These are phyloP conservation scores for Coffea canephora DNA, from an alignment of 257 asterid genomes.

Conservation along the genomic window DNA sequence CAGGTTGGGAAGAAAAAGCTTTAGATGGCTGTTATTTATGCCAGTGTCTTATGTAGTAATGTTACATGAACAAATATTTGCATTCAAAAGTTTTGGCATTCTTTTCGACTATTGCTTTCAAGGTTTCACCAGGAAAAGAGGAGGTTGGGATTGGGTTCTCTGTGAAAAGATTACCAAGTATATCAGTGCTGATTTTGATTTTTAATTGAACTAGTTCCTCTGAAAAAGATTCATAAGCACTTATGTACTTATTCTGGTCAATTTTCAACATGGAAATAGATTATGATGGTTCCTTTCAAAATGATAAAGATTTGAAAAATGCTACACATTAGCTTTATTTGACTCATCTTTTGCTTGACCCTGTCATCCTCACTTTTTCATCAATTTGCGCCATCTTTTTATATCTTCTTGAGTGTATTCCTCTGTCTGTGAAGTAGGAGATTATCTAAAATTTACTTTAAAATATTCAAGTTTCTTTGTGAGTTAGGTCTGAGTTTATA, in stretches of 20 bases:
- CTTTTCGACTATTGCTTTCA: background rate
- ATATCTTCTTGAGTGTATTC: background rate
- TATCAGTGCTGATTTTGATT: background rate
- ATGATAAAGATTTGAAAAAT: background rate
- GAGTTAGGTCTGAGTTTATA: background rate
- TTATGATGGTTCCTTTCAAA: background rate
- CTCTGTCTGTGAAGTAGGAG: background rate
- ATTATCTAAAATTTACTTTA: background rate
- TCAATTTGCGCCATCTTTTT: background rate
- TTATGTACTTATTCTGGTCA: no score
- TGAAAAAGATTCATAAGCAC: background rate
- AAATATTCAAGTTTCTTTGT: background rate
- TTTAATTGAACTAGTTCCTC: background rate
- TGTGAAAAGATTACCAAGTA: background rate
- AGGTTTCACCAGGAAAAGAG: background rate
- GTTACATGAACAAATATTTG: background rate
- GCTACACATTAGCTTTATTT: background rate
- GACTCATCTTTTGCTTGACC: background rate
- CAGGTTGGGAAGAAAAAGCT: constrained; percentile 48
- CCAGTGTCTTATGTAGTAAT: background rate
- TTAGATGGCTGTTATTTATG: background rate
- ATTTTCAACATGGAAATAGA: background rate
- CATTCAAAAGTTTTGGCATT: background rate
- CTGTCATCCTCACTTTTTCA: background rate
- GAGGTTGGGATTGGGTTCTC: background rate